Evolutionary conservation across 768 basidiomycete genomes (phyloP).

Genomic region (Agaricus sinodeliciosus): DNA sequence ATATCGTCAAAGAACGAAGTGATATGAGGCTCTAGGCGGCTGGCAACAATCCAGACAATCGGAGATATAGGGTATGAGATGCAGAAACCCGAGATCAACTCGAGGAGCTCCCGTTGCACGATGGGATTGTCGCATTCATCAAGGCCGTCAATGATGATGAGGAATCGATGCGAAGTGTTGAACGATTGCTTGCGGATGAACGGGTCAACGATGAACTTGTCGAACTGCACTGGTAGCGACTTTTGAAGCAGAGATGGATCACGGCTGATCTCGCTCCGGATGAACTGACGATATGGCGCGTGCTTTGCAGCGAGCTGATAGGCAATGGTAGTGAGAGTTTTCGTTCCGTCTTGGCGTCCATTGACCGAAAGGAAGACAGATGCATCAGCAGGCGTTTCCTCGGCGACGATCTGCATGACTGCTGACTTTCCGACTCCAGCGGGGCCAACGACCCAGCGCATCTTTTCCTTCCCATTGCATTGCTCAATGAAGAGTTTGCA

Average conservation of each 20-base stretch:
- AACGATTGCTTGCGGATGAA: neutral
- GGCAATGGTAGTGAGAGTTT: neutral
- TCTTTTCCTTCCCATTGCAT: no score
- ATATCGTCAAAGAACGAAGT: slow-evolving; percentile 2
- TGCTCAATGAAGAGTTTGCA: no score
- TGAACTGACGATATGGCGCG: neutral
- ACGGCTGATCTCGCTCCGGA: neutral
- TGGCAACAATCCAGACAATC: slow-evolving; percentile 19
- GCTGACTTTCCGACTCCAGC: no score
- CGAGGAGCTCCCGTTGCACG: slow-evolving; percentile 14
- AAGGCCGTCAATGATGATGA: neutral
- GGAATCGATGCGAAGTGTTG: neutral
- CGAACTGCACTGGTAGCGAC: slow-evolving; percentile 10
- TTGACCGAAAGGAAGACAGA: no score
- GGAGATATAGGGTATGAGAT: slow-evolving; percentile 6
- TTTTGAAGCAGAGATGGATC: neutral
- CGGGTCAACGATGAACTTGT: neutral
- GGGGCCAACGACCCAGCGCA: no score
- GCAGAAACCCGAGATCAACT: neutral
- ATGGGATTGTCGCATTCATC: neutral
- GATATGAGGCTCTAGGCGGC: slow-evolving; percentile 21
- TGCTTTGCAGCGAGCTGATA: neutral
- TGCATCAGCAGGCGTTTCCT: no score
- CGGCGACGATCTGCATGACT: no score
- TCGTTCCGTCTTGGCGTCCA: no score